Base-by-base conservation (phyloP, 2,329 filamentous ascomycete genomes). In the Aphanoascus verrucosus region DNA sequence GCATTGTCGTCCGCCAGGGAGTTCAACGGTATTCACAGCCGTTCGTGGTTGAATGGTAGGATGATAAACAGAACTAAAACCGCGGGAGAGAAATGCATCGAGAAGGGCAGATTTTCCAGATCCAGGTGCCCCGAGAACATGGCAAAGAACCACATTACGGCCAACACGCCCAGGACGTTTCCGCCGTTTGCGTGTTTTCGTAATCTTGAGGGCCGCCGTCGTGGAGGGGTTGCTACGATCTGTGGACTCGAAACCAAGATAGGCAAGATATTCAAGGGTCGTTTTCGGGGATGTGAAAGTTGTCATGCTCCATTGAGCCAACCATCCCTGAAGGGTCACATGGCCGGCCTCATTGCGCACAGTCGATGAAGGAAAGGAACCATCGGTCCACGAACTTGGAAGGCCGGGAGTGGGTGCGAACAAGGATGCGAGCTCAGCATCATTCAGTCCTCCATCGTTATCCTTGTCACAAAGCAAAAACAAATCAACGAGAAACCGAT, bases 231-330 rank as follows among this genome's bases (percentile, higher is more conserved):
- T 85, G n/a, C 79, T 75, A 54, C 74, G 72, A 61, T 85, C 86
- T 1, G 81, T 75, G 1, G 87, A 84, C 65, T 97, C 93, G 63
- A 96, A 98, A 1, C 93, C 93, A 1, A 98, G 82, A 65, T 96
- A 96, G 2, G 93, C 93, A 1, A 98, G 81, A 67, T 98, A 98
- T 62, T 94, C 90, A 3, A 98, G 77, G 0, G 93, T 97, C 0
- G 88, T 96, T 66, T 93, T 94, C 11, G 93, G 91, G 54, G 94
- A 90, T 56, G 94, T 82, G 63, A 97, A 98, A 0, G 93, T 98
- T 0, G 93, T 98, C 93, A 98, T 98, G 67, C 90, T 96, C 93
- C 93, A 98, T 64, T 98, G 93, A 3, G 93, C 93, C 37, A 98
- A 80, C 93, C 93, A 98, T 1, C 93, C 93, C 68, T 98, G 93